Conservation (phyloP, 805 yeast species). For the Candida odintsovae region DNA sequence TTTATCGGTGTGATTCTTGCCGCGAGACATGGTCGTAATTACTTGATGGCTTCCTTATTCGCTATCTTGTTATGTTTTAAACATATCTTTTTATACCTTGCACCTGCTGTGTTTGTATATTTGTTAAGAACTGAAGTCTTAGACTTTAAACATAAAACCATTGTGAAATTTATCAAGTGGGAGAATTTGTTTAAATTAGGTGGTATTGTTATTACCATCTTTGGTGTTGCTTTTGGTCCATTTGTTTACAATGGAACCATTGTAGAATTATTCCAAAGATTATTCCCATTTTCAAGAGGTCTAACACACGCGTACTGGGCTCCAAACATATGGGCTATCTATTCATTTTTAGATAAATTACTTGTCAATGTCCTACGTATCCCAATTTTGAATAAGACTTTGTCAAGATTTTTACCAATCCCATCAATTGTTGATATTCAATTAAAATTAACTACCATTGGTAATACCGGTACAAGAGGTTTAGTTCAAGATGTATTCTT, state of each 20-base stretch:
- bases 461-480: constrained; percentile 66
- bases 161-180: constrained; percentile 44
- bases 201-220: constrained; percentile 52
- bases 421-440: constrained; percentile 27
- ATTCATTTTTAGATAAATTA: constrained; percentile 74
- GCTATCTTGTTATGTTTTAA: constrained; percentile 82
- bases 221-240: constrained; percentile 71
- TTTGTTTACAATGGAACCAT: constrained; percentile 53
- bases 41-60: constrained; percentile 65
- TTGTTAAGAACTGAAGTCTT: constrained; percentile 68
- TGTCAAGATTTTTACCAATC: constrained; percentile 29
- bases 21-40: constrained; percentile 52
- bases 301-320: constrained; percentile 99
- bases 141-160: constrained; percentile 28
- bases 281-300: constrained; percentile 93
- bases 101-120: constrained; percentile 88
- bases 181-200: constrained; percentile 56
- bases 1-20: constrained; percentile 67
- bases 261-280: constrained; percentile 57
- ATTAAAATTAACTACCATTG: constrained; percentile 26
- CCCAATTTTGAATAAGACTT: constrained; percentile 33
- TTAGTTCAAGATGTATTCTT: constrained; percentile 88
- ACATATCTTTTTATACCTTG: constrained; percentile 87
- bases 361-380: constrained; percentile 40
- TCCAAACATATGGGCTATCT: constrained; percentile 94